Base-by-base conservation (phyloP, 2,329 filamentous ascomycete genomes). In the Fusarium globosum region DNA sequence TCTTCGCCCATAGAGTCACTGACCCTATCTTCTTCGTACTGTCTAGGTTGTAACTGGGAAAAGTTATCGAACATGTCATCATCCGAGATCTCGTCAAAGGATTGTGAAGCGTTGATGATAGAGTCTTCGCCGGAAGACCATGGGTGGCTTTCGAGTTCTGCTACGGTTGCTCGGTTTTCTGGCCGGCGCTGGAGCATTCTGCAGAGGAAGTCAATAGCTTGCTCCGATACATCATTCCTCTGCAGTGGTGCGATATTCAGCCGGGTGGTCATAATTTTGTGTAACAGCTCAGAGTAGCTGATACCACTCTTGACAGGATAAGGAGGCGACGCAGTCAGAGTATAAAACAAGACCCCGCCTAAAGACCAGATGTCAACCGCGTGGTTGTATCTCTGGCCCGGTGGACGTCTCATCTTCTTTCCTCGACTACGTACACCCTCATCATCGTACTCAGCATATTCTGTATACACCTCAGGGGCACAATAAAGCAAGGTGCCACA, bases 351-450 rank as follows among this genome's bases (percentile, higher is more conserved):
- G 4, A 99, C 96, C 20, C 95, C 96, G 21, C 94, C 96, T 52
- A 97, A 90, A 1, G 96, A 98, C 96, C 96, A 99, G 71, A 98
- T 93, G 80, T 99, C 96, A 38, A 98, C 94, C 3, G 95, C 94
- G 70, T 97, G 94, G 79, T 92, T 94, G 81, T 99, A 99, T 28
- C 94, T 91, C 78, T 91, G 89, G 61, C 83, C 88, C 72, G 83
- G 81, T 18, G 79, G 76, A 65, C 91, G 89, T 28, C 90, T 88
- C 76, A 90, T 88, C 75, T 91, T 92, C 65, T 88, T 88, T n/a
- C 90, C 87, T 38, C 87, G 86, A 42, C 87, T 87, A 42, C 91
- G 86, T 68, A 91, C 88, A n/a, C 89, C 91, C 55, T 90, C 86
- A 76, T 93, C 91, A 77, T 97, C 93, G 56, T 91, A 92, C 71